phyloP scores from a whole-genome alignment of 768 basidiomycete genomes.

The Auriscalpium microsporum region DNA sequence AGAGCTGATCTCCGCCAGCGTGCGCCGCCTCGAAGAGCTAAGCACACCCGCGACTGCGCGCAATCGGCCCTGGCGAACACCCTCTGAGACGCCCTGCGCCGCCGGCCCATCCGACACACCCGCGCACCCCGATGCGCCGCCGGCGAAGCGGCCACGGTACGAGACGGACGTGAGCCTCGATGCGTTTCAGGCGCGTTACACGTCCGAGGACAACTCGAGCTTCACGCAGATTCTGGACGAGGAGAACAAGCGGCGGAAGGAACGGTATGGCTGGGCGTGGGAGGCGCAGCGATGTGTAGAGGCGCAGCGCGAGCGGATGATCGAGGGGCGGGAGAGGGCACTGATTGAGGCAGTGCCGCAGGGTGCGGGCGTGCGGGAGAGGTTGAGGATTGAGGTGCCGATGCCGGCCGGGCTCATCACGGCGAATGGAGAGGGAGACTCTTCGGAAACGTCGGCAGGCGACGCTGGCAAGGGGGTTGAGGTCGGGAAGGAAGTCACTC shows the following conservation, averaged over 20 bases:
- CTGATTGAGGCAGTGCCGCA: slow-evolving; percentile 51
- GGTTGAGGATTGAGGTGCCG: slow-evolving; percentile 54
- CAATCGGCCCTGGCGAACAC: slow-evolving; percentile 30
- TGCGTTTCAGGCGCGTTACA: slow-evolving; percentile 83
- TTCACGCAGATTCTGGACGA: slow-evolving; percentile 88
- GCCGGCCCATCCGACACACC: slow-evolving; percentile 60
- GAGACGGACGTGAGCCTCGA: slow-evolving; percentile 65
- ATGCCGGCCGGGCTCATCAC: slow-evolving; percentile 47
- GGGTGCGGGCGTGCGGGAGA: slow-evolving; percentile 52
- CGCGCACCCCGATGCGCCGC: slow-evolving; percentile 30
- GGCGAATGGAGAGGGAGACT: slow-evolving; percentile 16
- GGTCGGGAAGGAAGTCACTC: slow-evolving; percentile 18
- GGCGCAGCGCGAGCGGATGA: slow-evolving; percentile 50
- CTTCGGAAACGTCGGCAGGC: slow-evolving; percentile 14
- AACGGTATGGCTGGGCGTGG: slow-evolving; percentile 90
- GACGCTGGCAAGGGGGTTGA: slow-evolving; percentile 22
- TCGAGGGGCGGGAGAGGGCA: slow-evolving; percentile 61
- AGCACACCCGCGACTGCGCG: slow-evolving; percentile 41
- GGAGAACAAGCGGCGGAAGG: slow-evolving; percentile 77
- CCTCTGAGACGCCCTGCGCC: slow-evolving; percentile 61
- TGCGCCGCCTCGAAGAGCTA: slow-evolving; percentile 62
- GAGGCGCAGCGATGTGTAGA: slow-evolving; percentile 82
- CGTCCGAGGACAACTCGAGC: slow-evolving; percentile 96
- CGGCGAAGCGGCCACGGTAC: slow-evolving; percentile 49
- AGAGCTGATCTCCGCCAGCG: slow-evolving; percentile 64